Percentiles rank a stretch among this genome's conserved stretches.
These are phyloP conservation scores for Rhazya stricta DNA, from an alignment of 257 asterid species.

Conservation along the genomic window DNA sequence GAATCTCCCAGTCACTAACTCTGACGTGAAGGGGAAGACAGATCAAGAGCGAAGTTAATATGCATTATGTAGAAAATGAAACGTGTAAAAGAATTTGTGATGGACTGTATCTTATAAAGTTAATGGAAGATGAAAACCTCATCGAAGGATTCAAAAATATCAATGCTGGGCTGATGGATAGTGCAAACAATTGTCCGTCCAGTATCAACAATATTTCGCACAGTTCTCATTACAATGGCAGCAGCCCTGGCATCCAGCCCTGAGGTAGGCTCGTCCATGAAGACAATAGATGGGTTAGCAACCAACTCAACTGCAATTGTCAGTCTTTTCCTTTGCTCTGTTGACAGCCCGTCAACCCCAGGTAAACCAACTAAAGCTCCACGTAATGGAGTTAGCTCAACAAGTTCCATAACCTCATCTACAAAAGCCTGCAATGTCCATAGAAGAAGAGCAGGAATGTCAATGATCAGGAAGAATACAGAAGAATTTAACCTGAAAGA, in stretches of 20 bases:
- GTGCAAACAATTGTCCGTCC: constrained; percentile 97
- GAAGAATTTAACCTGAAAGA: neutral
- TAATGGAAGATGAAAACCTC: constrained; percentile 47
- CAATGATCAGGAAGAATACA: neutral
- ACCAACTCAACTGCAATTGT: constrained; percentile 94
- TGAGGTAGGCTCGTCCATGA: constrained; percentile 96
- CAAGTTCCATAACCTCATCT: constrained; percentile 91
- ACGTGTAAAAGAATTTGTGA: neutral
- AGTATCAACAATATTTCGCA: constrained; percentile 83
- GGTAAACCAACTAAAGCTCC: constrained; percentile 91
- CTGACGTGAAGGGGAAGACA: neutral
- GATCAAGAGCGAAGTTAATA: neutral
- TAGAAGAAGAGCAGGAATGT: neutral
- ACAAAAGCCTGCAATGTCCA: constrained; percentile 63
- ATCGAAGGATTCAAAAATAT: constrained; percentile 90
- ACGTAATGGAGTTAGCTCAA: constrained; percentile 72
- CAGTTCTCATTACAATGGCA: constrained; percentile 95
- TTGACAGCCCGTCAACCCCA: constrained; percentile 86
- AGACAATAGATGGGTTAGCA: constrained; percentile 83
- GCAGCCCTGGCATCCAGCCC: constrained; percentile 96
- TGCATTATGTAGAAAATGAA: neutral
- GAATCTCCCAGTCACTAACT: neutral
- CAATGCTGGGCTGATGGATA: constrained; percentile 94
- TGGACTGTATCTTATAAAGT: neutral
- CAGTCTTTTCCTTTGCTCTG: constrained; percentile 87